Base-by-base conservation (phyloP, 805 yeast species). In the Wickerhamiella alocasiicola region DNA sequence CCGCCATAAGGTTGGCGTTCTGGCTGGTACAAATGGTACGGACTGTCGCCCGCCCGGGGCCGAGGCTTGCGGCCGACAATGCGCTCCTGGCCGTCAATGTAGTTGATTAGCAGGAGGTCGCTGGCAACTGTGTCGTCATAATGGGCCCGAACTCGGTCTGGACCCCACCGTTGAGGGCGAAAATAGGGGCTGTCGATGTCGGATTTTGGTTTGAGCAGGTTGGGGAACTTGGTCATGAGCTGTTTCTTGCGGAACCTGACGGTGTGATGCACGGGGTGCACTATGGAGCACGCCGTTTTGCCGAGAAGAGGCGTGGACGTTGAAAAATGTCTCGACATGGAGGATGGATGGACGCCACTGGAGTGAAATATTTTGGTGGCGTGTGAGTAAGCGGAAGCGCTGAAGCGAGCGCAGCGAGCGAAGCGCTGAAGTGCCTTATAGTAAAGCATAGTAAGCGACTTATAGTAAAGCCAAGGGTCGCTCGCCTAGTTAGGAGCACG, bases 231-330 rank as follows among this genome's bases (percentile, higher is more conserved):
- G 43, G 88, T 85, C 27, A 87, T 78, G 37, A 88, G 70, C 41
- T 72, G 72, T 28, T 75, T 63, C 59, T 91, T 91, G 53, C 73
- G 70, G 55, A 83, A 75, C 49, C 73, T 74, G 32, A 88, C 81
- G 45, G 74, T 70, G 61, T 91, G 98, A 60, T 91, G 98, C 12
- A 88, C 93, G 1, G 98, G 97, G 38, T 79, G 73, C 27, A 83
- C 87, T 39, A 82, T 71, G 29, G 93, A 79, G 58, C 71, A 73
- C 23, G 75, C 79, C 37, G 70, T 47, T 21, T 50, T 46, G 38
- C 56, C 56, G 12, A 39, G 37, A 7, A 30, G 44, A 13, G 29
- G 6, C 17, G 53, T 45, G 16, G 52, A 42, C 17, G 55, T 46
- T 28, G 52, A 47, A 45, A 50, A 50, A 5, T 36, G 39, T 17